Percentiles rank a stretch among this genome's conserved stretches.
Conservation (phyloP, 1,284 basidiomycete genomes). For the Fomitopsis pinicola region DNA sequence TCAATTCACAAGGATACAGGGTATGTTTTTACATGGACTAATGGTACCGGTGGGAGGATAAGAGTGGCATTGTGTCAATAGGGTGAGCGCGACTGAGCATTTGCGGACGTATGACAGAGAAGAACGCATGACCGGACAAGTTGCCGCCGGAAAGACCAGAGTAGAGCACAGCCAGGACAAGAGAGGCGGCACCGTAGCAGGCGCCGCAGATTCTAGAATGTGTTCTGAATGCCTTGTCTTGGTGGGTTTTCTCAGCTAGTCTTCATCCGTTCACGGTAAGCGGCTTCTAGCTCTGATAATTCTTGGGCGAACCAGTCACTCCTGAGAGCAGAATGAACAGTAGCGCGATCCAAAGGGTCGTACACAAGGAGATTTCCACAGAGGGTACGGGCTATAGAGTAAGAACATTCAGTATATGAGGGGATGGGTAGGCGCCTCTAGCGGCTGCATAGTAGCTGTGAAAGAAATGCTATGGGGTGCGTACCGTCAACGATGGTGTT, state of each 20-base stretch:
- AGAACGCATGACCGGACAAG: not conserved
- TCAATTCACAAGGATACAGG: not conserved
- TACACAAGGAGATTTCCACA: constrained; percentile 54
- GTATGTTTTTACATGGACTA: not conserved
- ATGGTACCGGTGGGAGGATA: not conserved
- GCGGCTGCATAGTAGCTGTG: not conserved
- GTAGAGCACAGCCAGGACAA: not conserved
- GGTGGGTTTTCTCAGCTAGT: constrained; percentile 10
- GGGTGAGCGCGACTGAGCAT: not conserved
- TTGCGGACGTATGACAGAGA: not conserved
- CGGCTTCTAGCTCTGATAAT: constrained; percentile 49
- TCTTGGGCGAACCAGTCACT: constrained; percentile 64
- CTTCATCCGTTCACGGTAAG: constrained; percentile 54
- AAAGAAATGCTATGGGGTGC: constrained; percentile 16
- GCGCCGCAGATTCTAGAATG: not conserved
- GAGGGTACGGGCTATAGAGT: constrained; percentile 46
- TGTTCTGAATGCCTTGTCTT: not conserved
- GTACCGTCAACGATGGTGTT: constrained; percentile 51
- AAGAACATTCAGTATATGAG: not conserved
- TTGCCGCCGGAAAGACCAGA: not conserved
- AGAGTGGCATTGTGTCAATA: not conserved
- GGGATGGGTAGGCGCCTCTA: not conserved
- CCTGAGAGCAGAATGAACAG: constrained; percentile 53
- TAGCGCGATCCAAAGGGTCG: constrained; percentile 53
- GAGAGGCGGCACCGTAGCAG: not conserved